Evolutionary conservation across 1,284 basidiomycete species (phyloP), one percentile per base, ranked within the genome.

Genomic region (Anthracocystis setariae): DNA sequence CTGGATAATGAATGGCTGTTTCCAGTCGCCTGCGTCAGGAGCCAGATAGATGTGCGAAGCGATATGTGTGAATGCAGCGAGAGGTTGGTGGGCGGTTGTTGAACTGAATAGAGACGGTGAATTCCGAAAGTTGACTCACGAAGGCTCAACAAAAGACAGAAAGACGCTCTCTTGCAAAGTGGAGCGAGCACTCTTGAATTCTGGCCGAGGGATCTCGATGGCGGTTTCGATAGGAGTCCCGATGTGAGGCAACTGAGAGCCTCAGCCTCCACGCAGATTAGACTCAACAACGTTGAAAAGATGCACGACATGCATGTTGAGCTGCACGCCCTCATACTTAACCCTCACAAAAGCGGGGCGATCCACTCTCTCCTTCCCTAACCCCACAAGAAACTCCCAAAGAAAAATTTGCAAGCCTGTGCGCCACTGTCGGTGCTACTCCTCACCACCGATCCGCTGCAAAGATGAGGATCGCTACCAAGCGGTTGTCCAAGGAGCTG

Each of bases 401-500:
- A 29, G 12, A 29, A 29, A 29, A 29, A 29, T 12, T 7, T 12
- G 29, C 5, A 5, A 29, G 12, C 7, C 12, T 29, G 29, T 29
- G 29, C 5, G 29, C 29, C 12, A 15, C 5, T 37, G 13, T 17
- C 5, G 35, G 35, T 37, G 35, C 12, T 37, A 33, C 8, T 37
- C 15, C 29, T 7, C 29, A 29, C 29, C 29, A 12, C n/a, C 18
- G 23, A 25, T 20, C 32, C 43, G 38, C 29, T 20, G 40, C 46
- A 42, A 45, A 46, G 39, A 75, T 75, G 73, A 58, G 69, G 48
- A 68, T 75, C 52, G 69, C 73, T 12, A 68, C 70, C 3, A 75
- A 75, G 62, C 68, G 73, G 29, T 57, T 75, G 18, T 51, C 48
- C 23, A 67, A 68, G 51, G 73, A 75, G 61, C 73, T 76, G 68